A percentile compares a stretch with the other conserved stretches of the same genome.
Evolutionary conservation across 495 filamentous ascomycete genomes (phyloP).

Genomic region (Achaetomiella virescens): DNA sequence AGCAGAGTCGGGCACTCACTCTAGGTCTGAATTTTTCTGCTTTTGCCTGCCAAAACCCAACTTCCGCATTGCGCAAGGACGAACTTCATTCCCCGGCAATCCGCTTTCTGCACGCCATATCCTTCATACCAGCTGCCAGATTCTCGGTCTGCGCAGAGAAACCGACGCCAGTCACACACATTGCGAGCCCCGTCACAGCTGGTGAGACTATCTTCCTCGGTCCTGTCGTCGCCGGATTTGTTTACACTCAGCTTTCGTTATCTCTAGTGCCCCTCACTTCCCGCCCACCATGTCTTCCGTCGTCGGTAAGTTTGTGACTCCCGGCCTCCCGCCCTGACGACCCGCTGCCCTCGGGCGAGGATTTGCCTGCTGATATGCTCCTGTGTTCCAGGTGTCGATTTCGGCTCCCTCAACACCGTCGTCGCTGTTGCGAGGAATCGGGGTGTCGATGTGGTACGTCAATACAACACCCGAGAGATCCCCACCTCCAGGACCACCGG

Average conservation of each 20-base stretch:
- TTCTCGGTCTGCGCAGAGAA: conserved; percentile 5
- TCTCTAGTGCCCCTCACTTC: conserved; percentile 19
- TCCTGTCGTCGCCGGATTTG: conserved; percentile 12
- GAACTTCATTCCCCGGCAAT: background rate
- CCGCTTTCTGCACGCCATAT: conserved; percentile 11
- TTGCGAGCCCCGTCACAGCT: conserved; percentile 2
- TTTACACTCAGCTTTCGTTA: conserved; percentile 22
- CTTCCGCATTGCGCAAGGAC: background rate
- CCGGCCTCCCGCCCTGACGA: background rate
- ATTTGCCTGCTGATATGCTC: conserved; percentile 8
- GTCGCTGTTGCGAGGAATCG: conserved; percentile 96
- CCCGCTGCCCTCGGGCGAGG: background rate
- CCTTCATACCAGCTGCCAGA: conserved; percentile 2
- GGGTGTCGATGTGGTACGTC: conserved; percentile 97
- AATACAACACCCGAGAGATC: background rate
- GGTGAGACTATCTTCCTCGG: background rate
- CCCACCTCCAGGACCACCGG: background rate
- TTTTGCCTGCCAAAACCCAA: conserved; percentile 5
- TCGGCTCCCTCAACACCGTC: conserved; percentile 94
- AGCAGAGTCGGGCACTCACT: conserved; percentile 12
- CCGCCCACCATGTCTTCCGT: conserved; percentile 43
- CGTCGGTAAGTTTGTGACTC: conserved; percentile 32
- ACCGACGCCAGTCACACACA: background rate
- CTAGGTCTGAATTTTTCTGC: conserved; percentile 11
- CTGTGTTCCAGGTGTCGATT: conserved; percentile 64